phyloP scores from a whole-genome alignment of 176 grass and related monocot species.

The Avena insularis region DNA sequence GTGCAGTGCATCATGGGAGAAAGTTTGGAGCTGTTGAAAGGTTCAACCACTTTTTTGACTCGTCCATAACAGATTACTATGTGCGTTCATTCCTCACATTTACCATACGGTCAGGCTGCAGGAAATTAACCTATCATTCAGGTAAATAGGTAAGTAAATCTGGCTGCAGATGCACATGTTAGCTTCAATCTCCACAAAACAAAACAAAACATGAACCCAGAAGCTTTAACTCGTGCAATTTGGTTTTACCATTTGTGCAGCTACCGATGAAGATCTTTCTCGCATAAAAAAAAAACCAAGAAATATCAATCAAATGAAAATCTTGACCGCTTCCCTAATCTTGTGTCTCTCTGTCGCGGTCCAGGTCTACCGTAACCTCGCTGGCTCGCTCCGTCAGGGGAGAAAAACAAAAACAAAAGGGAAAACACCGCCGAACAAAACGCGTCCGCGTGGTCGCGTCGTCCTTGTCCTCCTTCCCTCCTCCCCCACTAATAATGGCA shows the following conservation, averaged over 20 bases:
- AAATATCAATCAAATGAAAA: not conserved
- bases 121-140: not conserved
- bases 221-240: not conserved
- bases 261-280: not conserved
- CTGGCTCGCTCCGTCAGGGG: not conserved
- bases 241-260: not conserved
- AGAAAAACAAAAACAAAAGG: too few relatives aligned
- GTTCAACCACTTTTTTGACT: not conserved
- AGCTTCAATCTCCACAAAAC: not conserved
- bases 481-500: conserved; percentile 22
- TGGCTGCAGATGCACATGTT: not conserved
- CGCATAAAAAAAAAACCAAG: not conserved
- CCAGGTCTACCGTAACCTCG: not conserved
- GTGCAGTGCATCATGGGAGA: not conserved
- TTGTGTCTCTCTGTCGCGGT: not conserved
- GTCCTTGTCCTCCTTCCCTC: not conserved
- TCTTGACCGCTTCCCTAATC: not conserved
- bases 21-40: not conserved
- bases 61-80: not conserved
- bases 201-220: not conserved
- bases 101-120: not conserved
- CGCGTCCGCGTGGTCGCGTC: conserved; percentile 21
- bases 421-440: not conserved
- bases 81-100: not conserved
- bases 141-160: too few relatives aligned